Evolutionary conservation across 441 rosid genomes (phyloP).

Genomic region (Aleurites moluccanus): DNA sequence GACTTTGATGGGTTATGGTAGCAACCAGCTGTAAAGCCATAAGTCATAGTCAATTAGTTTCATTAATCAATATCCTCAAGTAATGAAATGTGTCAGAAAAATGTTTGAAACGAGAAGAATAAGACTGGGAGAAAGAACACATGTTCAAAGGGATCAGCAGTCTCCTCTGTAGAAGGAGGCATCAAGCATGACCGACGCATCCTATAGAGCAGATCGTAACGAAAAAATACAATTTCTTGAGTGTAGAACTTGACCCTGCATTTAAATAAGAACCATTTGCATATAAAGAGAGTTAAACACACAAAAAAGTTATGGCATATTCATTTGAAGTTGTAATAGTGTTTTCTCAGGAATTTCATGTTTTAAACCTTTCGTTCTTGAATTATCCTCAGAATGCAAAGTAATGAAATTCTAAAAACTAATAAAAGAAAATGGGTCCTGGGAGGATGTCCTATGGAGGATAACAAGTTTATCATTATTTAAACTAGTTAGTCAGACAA

Average conservation of each 20-base stretch:
- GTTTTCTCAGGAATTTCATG: constrained; percentile 8
- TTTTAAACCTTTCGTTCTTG: not conserved
- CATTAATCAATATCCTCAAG: constrained; percentile 12
- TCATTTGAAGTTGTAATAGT: constrained; percentile 4
- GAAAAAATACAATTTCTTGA: constrained; percentile 90
- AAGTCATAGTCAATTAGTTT: constrained; percentile 17
- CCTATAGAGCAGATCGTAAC: constrained; percentile 80
- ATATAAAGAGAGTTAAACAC: not conserved
- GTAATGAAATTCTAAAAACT: constrained; percentile 3
- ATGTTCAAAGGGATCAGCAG: constrained; percentile 79
- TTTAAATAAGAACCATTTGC: constrained; percentile 14
- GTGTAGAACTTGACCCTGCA: constrained; percentile 83
- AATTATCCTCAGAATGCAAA: not conserved
- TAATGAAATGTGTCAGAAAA: constrained; percentile 1
- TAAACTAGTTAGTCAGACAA: constrained; percentile 12
- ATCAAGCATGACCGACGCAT: constrained; percentile 97
- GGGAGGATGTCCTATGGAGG: not conserved
- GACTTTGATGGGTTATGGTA: constrained; percentile 94
- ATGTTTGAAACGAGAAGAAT: not conserved
- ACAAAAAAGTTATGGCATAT: not conserved
- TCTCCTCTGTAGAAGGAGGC: constrained; percentile 84
- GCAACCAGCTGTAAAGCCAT: constrained; percentile 73
- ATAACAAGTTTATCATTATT: constrained; percentile 16
- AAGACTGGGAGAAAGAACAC: constrained; percentile 37
- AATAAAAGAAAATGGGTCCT: not conserved